These are phyloP conservation scores for Ulmus americana DNA, from an alignment of 331 rosid species.

Conservation along the genomic window DNA sequence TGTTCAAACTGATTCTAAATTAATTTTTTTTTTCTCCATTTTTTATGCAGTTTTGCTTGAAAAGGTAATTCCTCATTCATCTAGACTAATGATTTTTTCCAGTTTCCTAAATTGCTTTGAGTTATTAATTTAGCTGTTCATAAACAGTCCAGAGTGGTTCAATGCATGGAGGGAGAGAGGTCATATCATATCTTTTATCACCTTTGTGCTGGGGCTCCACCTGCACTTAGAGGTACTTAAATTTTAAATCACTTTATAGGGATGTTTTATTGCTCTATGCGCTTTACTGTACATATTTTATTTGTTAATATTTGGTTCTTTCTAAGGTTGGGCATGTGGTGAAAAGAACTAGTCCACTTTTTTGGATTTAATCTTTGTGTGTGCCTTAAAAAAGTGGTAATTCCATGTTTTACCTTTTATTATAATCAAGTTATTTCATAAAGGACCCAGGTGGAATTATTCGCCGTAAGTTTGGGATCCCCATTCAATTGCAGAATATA, in stretches of 20 bases:
- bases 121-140: constrained; percentile 18
- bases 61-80: constrained; percentile 58
- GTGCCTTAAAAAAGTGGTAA: neutral
- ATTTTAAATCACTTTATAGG: neutral
- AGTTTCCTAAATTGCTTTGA: constrained; percentile 19
- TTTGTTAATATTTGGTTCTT: neutral
- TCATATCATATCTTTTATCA: constrained; percentile 98
- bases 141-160: constrained; percentile 95
- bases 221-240: constrained; percentile 59
- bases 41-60: constrained; percentile 75
- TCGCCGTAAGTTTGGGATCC: too few species aligned
- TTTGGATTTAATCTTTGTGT: neutral
- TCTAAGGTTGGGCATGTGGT: neutral
- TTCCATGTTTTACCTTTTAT: neutral
- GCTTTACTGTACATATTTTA: neutral
- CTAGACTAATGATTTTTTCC: constrained; percentile 14
- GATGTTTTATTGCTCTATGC: neutral
- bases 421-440: neutral
- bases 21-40: constrained; percentile 23
- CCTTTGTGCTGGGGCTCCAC: constrained; percentile 93
- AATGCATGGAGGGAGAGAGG: constrained; percentile 95
- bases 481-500: too few species aligned
- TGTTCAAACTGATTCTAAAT: constrained; percentile 31
- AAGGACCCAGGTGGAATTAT: neutral
- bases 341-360: neutral